Conservation (phyloP, 805 yeast genomes). For the Nakazawaea populi region DNA sequence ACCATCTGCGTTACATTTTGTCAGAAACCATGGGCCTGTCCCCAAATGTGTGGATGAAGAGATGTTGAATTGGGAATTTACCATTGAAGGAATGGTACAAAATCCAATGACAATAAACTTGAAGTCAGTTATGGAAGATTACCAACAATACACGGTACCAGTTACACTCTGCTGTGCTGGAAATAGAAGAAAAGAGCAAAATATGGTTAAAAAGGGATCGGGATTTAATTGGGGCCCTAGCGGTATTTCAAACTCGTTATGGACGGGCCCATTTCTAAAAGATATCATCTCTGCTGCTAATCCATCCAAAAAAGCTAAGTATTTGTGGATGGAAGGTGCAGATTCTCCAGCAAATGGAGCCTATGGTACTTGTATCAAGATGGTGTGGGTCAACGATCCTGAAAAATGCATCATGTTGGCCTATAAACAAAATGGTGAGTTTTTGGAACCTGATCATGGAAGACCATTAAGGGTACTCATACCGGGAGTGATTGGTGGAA, state of each 20-base stretch:
- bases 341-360: constrained; percentile 27
- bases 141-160: constrained; percentile 26
- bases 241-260: constrained; percentile 26
- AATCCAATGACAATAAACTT: constrained; percentile 20
- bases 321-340: constrained; percentile 29
- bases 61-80: constrained; percentile 22
- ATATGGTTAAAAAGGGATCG: constrained; percentile 26
- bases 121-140: constrained; percentile 18
- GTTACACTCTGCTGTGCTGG: constrained; percentile 31
- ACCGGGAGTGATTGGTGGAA: constrained; percentile 34
- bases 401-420: constrained; percentile 27
- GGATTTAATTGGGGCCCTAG: constrained; percentile 32
- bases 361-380: constrained; percentile 27
- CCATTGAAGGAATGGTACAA: constrained; percentile 25
- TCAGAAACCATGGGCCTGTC: constrained; percentile 29
- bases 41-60: constrained; percentile 18
- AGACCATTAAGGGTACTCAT: constrained; percentile 27
- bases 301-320: constrained; percentile 23
- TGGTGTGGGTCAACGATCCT: constrained; percentile 26
- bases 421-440: constrained; percentile 29
- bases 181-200: constrained; percentile 29
- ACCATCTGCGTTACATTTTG: constrained; percentile 26
- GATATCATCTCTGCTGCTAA: constrained; percentile 22
- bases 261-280: constrained; percentile 27
- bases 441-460: constrained; percentile 30